Evolutionary conservation across 129 eudicot species (phyloP), one percentile per base, ranked within the genome.

Genomic region (Pittosporum tobira): DNA sequence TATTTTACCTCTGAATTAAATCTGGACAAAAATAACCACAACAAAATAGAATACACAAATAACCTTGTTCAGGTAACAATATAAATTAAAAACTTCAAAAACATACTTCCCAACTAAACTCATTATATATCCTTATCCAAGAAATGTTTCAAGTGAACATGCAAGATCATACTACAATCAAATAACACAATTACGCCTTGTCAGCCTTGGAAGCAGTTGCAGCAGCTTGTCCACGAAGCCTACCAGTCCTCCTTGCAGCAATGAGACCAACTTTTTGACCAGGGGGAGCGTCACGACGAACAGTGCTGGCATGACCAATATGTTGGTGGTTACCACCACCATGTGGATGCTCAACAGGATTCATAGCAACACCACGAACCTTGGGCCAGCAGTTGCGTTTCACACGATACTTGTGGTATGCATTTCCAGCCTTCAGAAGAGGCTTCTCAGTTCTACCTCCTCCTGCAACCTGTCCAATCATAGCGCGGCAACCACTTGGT

Each of bases 321-420:
- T 91, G 98, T 75, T 90, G 98, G 52, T 90, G 95, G 89, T 90
- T 90, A 90, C 98, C 98, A 82, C 95, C 95, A 75, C 98, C 95
- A 72, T 85, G 95, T 14, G 95, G 98, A 86, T 90, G 98, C 81
- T 90, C 95, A 18, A 90, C 95, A 0, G 95, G 98, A 14, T 90
- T 85, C 98, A 90, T 86, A 76, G 98, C 98, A 19, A 90, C 95
- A 86, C 98, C 98, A 76, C 95, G 95, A 66, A 90, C 98, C 95
- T 82, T 83, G 9, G 98, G 98, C 98, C 98, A 90, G 88, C 82
- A 64, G 98, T 90, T 90, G 28, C 98, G 77, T 77, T 90, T 90
- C 42, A 86, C 98, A 5, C 94, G 64, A 83, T 60, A 90, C 71
- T 90, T 90, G 81, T 90, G 98, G 27, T 90, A 90, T 0, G 95